Evolutionary conservation across 148 eudicot genomes (phyloP), one percentile per base, ranked within the genome.

Genomic region (Arctostaphylos glauca): DNA sequence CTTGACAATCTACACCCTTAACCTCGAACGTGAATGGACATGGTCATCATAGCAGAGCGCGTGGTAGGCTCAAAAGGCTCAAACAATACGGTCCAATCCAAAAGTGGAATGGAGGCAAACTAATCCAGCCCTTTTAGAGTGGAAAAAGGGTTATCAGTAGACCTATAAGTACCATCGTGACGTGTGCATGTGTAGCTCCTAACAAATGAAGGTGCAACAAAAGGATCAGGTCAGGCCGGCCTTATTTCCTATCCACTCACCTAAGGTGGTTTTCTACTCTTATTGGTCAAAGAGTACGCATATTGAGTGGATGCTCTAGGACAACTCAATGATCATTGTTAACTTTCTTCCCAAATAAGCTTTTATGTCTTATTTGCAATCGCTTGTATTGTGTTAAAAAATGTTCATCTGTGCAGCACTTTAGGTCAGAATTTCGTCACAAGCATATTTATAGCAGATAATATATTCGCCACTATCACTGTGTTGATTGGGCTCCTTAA

Each of bases 361-460:
- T 56, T 50, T n/a, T 14, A 13, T 56, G 16, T 14, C 16, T 56
- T 14, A 3, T 56, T 56, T 56, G 19, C 44, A 38, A 10, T 31
- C 8, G 10, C 10, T 9, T 50, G 6, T 38, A 38, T 68, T 68
- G 73, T 25, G 31, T 25, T 68, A 16, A 68, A 6, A 68, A 43
- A 70, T 38, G n/a, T 70, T 70, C 72, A 13, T 66, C 13, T 70
- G 47, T 68, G 89, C 90, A 93, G 97, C 75, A 89, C 97, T 44
- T 75, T 84, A 54, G 97, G 97, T 3, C 95, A 92, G 76, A 84
- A 77, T 80, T 90, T 94, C 4, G 0, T 76, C 25, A 91, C 95
- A 48, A 92, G 90, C 80, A 91, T 93, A 54, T 86, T 86, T 23
- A 66, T 92, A 3, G 97, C 93, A 54, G 97, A 94, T 79, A 92